Evolutionary conservation across 148 eudicot species (phyloP), one percentile per base, ranked within the genome.

Genomic region (Selenicereus undatus): DNA sequence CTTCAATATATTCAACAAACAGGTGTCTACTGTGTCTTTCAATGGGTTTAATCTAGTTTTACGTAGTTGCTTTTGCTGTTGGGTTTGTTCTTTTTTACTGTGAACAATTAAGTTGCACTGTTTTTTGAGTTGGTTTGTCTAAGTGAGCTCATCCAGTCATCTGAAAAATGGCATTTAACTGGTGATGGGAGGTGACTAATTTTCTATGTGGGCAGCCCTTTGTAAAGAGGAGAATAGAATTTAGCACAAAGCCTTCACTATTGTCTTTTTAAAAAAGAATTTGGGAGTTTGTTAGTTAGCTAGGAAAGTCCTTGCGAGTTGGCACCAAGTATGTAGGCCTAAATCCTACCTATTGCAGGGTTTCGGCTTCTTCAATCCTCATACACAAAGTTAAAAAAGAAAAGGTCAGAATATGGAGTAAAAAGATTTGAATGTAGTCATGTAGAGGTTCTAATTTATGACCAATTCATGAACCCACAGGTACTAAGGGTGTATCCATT

Each of bases 1-100:
- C 90, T 94, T 89, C 93, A 92, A 94, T 87, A 92, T 94, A 70
- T 92, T 60, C 86, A 94, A 94, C 79, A 94, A 94, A 86, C 94
- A 92, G 98, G 98, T 94, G 17, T 20, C 0, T 71, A 62, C 43
- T 69, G 26, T 16, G 14, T 71, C n/a, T 52, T 65, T 35, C 54
- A 21, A 2, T 52, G 32, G 27, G 42, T 21, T 43, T 42, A 45
- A 43, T 66, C 3, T 51, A 0, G 32, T 51, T 52, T 51, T 26
- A 42, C 6, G 14, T 21, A 29, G 35, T 75, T 5, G 48, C 17
- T 24, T 51, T 16, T 48, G 30, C 8, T n/a, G 68, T 17, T 56
- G 62, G 22, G 2, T 17, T 4, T 48, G 32, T 48, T 74, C 21
- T 48, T 24, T 24, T 27, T 74, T 36, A 60, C 48, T 74, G 30